These are phyloP conservation scores for Cutaneotrichosporon daszewskae DNA, from an alignment of 1,284 basidiomycete species.

Conservation along the genomic window DNA sequence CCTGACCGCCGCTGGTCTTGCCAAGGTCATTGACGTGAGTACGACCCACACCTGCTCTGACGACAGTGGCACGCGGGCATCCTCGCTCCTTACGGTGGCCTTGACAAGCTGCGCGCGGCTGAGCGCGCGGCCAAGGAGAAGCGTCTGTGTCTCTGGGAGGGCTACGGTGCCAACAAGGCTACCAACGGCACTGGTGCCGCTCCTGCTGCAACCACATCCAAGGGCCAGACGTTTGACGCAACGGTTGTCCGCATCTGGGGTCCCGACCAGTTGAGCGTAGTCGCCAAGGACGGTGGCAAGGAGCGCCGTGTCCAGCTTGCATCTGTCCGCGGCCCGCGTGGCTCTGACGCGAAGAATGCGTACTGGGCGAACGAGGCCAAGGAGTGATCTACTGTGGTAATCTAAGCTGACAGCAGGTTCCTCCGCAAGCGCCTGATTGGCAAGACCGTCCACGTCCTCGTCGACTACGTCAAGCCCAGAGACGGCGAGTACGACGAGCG, in stretches of 20 bases:
- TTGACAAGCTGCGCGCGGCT: conserved; percentile 78
- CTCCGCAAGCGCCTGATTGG: conserved; percentile 85
- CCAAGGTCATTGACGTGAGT: conserved; percentile 72
- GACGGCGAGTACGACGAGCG: conserved; percentile 91
- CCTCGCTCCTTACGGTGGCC: conserved; percentile 69
- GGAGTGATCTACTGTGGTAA: conserved; percentile 49
- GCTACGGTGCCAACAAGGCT: conserved; percentile 50
- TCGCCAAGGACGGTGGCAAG: conserved; percentile 60
- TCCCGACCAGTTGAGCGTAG: conserved; percentile 80
- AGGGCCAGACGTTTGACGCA: conserved; percentile 64
- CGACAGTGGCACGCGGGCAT: conserved; percentile 86
- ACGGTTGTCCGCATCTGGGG: conserved; percentile 84
- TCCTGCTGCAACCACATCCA: conserved; percentile 43
- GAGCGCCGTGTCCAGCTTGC: conserved; percentile 84
- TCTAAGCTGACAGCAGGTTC: conserved; percentile 53
- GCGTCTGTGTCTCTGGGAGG: conserved; percentile 71
- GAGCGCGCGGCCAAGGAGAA: conserved; percentile 82
- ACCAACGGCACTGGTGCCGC: conserved; percentile 47
- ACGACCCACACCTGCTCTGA: neutral
- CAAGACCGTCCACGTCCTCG: conserved; percentile 71
- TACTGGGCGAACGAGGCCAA: conserved; percentile 86
- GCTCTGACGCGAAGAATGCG: conserved; percentile 79
- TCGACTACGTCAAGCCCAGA: conserved; percentile 85
- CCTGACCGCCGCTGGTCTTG: conserved; percentile 76
- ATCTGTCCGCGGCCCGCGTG: conserved; percentile 79